Base-by-base conservation (phyloP, 2,329 filamentous ascomycete species). In the Calonectria fujianensis region DNA sequence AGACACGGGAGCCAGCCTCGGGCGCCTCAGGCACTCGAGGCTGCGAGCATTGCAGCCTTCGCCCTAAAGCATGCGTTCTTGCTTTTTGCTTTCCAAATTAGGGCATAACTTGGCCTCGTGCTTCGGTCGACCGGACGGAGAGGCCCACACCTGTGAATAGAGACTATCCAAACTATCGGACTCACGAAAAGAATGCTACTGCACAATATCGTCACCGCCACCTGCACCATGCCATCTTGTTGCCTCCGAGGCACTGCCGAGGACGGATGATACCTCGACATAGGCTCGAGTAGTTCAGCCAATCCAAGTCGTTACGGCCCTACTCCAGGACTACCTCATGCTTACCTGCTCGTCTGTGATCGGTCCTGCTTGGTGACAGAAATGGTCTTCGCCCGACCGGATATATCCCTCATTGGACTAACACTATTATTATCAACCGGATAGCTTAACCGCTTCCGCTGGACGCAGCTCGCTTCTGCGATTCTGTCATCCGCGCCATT, bases 191-290 rank as follows among this genome's bases (percentile, higher is more conserved):
- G 78, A 80, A 79, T 41, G 50, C 68, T 51, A 79, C 69, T 74
- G 73, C 76, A 77, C 72, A 70, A 69, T 37, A 50, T 70, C 67
- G 76, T 78, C 72, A 72, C 68, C 69, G 64, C 70, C 70, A 76
- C 71, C 31, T 71, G 57, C 74, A 73, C 67, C 65, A 69, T 68
- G 61, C 64, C 70, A 70, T 75, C 65, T 51, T 69, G 52, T 69
- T 68, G 52, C 61, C 75, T 73, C 76, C 78, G 80, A 81, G 74
- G 75, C 80, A 78, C 74, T 79, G 77, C 77, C 77, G 79, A 79
- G 50, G 75, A 75, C 75, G 77, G 75, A 77, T 77, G 74, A 79
- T 75, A 77, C 59, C 72, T 75, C 66, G 69, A 70, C 73, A 69
- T 70, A 77, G 63, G 70, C 64, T 70, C 52, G 61, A 72, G 45